phyloP scores from a whole-genome alignment of 176 grass and related monocot genomes.

The Chloris gayana region DNA sequence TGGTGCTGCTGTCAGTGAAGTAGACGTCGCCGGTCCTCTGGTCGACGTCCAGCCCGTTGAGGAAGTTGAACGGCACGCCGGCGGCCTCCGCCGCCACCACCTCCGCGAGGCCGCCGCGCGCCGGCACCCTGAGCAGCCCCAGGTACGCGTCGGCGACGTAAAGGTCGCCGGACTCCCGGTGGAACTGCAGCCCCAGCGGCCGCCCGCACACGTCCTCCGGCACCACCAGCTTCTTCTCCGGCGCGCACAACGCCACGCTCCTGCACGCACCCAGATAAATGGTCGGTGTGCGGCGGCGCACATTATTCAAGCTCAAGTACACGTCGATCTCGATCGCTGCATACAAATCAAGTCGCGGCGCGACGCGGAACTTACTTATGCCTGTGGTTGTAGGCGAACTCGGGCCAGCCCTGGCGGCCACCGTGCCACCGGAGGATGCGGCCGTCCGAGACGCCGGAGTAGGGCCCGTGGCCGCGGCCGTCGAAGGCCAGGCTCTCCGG shows the following conservation, averaged over 20 bases:
- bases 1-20: conserved; percentile 86
- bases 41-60: conserved; percentile 87
- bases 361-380: conserved; percentile 36
- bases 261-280: background rate
- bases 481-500: conserved; percentile 95
- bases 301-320: too few species aligned
- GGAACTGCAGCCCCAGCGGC: conserved; percentile 81
- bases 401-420: conserved; percentile 47
- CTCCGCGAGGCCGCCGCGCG: conserved; percentile 58
- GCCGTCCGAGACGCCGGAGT: conserved; percentile 87
- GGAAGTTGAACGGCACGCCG: conserved; percentile 77
- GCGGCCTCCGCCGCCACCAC: conserved; percentile 58
- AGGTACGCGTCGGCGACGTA: conserved; percentile 89
- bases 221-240: conserved; percentile 39
- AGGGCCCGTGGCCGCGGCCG: conserved; percentile 52
- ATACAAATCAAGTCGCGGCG: background rate
- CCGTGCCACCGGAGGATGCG: conserved; percentile 70
- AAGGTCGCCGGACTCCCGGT: conserved; percentile 60
- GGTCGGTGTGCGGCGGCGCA: background rate
- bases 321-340: background rate
- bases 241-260: conserved; percentile 46
- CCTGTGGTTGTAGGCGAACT: conserved; percentile 67
- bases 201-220: conserved; percentile 80
- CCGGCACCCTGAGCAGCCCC: conserved; percentile 58
- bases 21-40: conserved; percentile 83